Evolutionary conservation across 331 rosid genomes (phyloP), one percentile per base, ranked within the genome.

Genomic region (Malus hybrid): DNA sequence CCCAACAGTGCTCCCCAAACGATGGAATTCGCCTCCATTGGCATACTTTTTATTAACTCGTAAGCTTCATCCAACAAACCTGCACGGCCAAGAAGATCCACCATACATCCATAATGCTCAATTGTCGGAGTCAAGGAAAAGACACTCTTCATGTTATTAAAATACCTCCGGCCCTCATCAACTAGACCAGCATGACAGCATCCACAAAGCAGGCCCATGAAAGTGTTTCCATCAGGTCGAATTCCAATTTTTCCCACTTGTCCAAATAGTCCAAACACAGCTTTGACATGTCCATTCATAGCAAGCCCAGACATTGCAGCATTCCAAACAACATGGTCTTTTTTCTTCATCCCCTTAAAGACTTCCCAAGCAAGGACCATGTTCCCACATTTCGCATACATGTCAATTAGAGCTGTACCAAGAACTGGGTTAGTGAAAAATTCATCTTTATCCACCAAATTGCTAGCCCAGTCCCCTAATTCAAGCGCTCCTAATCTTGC

Each of bases 371-470:
- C 78, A 57, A 44, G 77, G 16, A 57, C 62, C 84, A 90, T 33
- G 31, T 86, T 82, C 75, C 96, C 96, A 82, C 96, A 90, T 82
- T 88, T 90, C 8, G 90, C 86, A 67, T 88, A 86, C 75, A 90
- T 82, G 78, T 88, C 96, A 70, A 90, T 88, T 75, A 90, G 80
- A 8, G 96, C 87, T 11, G 96, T 88, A 44, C 96, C 90, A 20
- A 90, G 78, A 50, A 88, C 89, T 72, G 93, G 86, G 80, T 86
- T 84, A 3, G 44, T 75, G 5, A 84, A 78, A 77, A 83, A 80
- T 68, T 88, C 91, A 79, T 73, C n/a, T 52, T 52, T 52, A 77
- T 90, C 65, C 29, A 88, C 65, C 83, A 88, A 80, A 42, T 65
- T 77, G 76, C 76, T 79, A 7, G 90, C 89, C 91, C 84, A 81